phyloP scores from a whole-genome alignment of 2,329 filamentous ascomycete species.

The Colletotrichum scovillei region DNA sequence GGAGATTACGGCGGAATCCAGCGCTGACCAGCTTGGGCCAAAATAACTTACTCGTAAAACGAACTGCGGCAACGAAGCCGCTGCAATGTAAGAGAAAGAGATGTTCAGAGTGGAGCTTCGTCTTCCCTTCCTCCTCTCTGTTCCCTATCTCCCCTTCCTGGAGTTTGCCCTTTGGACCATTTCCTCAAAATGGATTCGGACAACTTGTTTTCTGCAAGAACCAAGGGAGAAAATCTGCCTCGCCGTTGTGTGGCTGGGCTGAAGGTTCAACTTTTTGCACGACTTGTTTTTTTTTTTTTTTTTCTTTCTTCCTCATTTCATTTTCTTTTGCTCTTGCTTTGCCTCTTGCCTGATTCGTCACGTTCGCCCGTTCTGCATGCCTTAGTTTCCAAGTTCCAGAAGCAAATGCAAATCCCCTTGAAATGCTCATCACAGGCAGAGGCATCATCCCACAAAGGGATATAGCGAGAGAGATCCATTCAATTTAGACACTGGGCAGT shows the following conservation, averaged over 20 bases:
- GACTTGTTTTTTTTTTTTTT: not conserved
- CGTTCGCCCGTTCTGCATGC: not conserved
- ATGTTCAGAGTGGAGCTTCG: not conserved
- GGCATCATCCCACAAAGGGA: not conserved
- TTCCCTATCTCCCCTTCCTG: not conserved
- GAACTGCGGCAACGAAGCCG: not conserved
- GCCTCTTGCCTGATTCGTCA: not conserved
- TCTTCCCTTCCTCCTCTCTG: not conserved
- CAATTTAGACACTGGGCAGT: not conserved
- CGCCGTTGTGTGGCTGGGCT: not conserved
- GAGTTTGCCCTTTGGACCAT: too few species aligned
- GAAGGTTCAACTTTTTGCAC: not conserved
- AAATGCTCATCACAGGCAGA: not conserved
- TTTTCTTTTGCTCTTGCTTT: not conserved
- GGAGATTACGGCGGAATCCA: not conserved
- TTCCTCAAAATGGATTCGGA: too few species aligned
- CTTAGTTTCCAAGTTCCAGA: not conserved
- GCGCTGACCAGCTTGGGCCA: not conserved
- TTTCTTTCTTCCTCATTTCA: not conserved
- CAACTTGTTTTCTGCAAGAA: not conserved
- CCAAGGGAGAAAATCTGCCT: slow-evolving; percentile 1
- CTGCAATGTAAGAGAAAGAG: not conserved
- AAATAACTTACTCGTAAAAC: not conserved
- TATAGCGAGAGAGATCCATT: not conserved
- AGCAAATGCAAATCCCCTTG: not conserved